Percentiles rank a stretch among this genome's conserved stretches.
phyloP scores from a whole-genome alignment of 768 basidiomycete genomes.

The Collybiopsis luxurians region DNA sequence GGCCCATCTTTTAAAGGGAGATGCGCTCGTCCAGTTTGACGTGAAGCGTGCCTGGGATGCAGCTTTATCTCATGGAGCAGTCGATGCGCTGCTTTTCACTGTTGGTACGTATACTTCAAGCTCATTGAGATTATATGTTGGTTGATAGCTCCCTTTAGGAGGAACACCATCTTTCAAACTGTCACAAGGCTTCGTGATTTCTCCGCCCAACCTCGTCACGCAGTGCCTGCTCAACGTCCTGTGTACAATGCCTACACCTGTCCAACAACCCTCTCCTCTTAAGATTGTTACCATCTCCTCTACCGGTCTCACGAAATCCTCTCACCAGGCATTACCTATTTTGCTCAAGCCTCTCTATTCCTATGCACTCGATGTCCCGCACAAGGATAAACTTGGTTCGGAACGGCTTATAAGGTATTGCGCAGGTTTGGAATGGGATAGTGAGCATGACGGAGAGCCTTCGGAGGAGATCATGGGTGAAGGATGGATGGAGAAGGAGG shows the following conservation, averaged over 20 bases:
- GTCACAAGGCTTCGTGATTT: conserved; percentile 45
- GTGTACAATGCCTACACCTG: conserved; percentile 56
- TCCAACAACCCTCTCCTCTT: conserved; percentile 30
- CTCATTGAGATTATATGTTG: background rate
- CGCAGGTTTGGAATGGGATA: conserved; percentile 51
- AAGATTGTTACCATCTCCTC: conserved; percentile 56
- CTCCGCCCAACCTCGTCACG: conserved; percentile 58
- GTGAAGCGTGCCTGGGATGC: conserved; percentile 51
- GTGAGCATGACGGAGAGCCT: conserved; percentile 34
- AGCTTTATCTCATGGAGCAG: conserved; percentile 29
- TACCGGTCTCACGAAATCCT: conserved; percentile 44
- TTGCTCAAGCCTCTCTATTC: conserved; percentile 47
- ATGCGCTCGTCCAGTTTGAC: conserved; percentile 53
- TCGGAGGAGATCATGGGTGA: conserved; percentile 37
- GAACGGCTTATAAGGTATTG: conserved; percentile 50
- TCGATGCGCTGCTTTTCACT: conserved; percentile 60
- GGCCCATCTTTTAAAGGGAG: conserved; percentile 57
- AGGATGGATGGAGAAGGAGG: conserved; percentile 41
- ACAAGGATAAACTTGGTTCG: conserved; percentile 58
- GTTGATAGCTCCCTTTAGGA: too few species aligned
- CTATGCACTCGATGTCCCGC: conserved; percentile 41
- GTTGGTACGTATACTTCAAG: conserved; percentile 42
- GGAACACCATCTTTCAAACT: conserved; percentile 43
- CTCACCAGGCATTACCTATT: conserved; percentile 45
- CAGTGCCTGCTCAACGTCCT: conserved; percentile 53